Conservation (phyloP, 1,284 basidiomycete species). For the Cryptococcus sp. region DNA sequence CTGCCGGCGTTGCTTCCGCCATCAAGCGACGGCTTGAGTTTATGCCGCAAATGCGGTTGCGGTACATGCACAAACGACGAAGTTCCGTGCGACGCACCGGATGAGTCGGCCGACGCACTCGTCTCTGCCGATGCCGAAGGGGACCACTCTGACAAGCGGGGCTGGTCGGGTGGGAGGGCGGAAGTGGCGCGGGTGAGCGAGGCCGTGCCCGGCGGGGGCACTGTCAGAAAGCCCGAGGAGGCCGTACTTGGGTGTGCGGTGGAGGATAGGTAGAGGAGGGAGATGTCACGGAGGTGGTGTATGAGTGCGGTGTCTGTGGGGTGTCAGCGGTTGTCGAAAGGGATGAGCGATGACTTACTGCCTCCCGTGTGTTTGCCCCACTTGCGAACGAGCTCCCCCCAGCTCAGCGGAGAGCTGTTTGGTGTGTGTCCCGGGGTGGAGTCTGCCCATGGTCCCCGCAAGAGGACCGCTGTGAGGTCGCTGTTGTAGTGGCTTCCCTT, state of each 20-base stretch:
- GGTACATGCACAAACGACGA: constrained; percentile 43
- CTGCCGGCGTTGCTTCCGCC: constrained; percentile 3
- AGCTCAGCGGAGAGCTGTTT: constrained; percentile 60
- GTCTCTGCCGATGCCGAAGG: constrained; percentile 16
- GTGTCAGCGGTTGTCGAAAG: neutral
- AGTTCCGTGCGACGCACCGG: constrained; percentile 17
- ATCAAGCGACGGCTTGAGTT: constrained; percentile 14
- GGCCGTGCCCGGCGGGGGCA: constrained; percentile 15
- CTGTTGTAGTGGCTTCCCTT: constrained; percentile 46
- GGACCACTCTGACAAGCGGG: constrained; percentile 1
- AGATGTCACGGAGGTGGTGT: constrained; percentile 43
- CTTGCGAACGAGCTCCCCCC: constrained; percentile 78
- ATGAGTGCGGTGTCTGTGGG: constrained; percentile 35
- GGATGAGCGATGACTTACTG: constrained; percentile 47
- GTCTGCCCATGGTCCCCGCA: constrained; percentile 46
- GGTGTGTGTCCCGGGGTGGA: constrained; percentile 60
- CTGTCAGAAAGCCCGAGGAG: constrained; percentile 26
- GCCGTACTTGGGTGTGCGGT: constrained; percentile 20
- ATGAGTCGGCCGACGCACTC: constrained; percentile 22
- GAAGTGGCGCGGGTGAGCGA: constrained; percentile 3
- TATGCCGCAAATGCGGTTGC: constrained; percentile 28
- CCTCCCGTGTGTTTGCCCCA: constrained; percentile 76
- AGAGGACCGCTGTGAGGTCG: constrained; percentile 40
- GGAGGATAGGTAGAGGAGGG: constrained; percentile 40
- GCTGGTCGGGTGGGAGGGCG: neutral